Conservation (phyloP, 2,329 filamentous ascomycete genomes). For the Xylaria sp. region DNA sequence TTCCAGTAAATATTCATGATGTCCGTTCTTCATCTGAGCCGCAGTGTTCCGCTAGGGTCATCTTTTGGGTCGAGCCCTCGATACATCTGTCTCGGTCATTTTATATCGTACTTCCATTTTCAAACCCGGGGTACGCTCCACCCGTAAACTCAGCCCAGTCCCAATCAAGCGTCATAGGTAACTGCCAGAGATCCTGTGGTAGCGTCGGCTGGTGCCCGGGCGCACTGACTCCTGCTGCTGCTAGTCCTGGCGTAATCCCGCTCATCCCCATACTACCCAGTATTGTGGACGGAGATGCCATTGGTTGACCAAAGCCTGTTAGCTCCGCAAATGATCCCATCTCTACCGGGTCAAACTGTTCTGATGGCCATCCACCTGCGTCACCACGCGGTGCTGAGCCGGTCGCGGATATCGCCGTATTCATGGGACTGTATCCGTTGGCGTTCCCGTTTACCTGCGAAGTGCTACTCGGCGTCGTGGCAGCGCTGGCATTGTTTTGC, state of each 20-base stretch:
- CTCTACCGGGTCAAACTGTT: constrained; percentile 51
- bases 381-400: constrained; percentile 52
- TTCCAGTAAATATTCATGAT: no score
- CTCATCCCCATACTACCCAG: constrained; percentile 45
- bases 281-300: constrained; percentile 37
- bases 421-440: constrained; percentile 48
- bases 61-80: neutral
- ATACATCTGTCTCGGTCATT: neutral
- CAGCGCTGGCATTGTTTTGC: constrained; percentile 28
- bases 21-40: neutral
- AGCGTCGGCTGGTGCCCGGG: constrained; percentile 77
- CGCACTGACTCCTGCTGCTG: constrained; percentile 16
- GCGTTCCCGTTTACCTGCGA: constrained; percentile 25
- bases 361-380: constrained; percentile 52
- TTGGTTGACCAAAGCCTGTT: constrained; percentile 49
- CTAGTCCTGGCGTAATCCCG: constrained; percentile 31
- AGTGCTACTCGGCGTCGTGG: constrained; percentile 21
- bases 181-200: constrained; percentile 90
- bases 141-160: constrained; percentile 73
- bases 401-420: constrained; percentile 45
- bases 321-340: constrained; percentile 54
- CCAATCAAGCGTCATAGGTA: constrained; percentile 97
- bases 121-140: constrained; percentile 67
- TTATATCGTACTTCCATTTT: constrained; percentile 58
- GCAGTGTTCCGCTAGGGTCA: neutral